These are phyloP conservation scores for Mycocentrospora acerina DNA, from an alignment of 2,329 filamentous ascomycete genomes.

Conservation along the genomic window DNA sequence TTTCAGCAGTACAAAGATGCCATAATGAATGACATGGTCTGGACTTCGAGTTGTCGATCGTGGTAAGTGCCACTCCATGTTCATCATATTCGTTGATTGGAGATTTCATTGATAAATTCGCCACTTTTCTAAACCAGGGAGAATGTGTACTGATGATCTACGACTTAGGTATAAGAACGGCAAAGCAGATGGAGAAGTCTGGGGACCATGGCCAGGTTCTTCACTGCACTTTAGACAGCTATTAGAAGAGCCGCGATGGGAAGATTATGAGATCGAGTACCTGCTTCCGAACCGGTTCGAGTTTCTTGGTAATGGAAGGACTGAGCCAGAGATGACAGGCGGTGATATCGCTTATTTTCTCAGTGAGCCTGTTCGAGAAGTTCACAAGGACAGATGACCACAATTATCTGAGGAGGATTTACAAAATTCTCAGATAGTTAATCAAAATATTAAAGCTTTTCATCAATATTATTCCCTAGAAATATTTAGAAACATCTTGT, in stretches of 20 bases:
- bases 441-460: too few species aligned
- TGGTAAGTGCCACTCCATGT: slow-evolving; percentile 15
- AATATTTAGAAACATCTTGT: too few species aligned
- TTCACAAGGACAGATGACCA: not conserved
- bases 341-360: not conserved
- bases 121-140: too few species aligned
- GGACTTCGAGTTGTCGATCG: slow-evolving; percentile 13
- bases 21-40: slow-evolving; percentile 26
- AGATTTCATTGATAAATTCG: not conserved
- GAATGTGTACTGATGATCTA: too few species aligned
- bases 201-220: slow-evolving; percentile 36
- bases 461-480: too few species aligned
- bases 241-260: slow-evolving; percentile 40
- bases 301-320: slow-evolving; percentile 5
- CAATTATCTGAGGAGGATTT: too few species aligned
- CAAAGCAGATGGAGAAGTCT: slow-evolving; percentile 3
- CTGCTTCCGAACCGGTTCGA: slow-evolving; percentile 1
- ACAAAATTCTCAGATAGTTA: too few species aligned
- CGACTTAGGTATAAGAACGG: slow-evolving; percentile 8
- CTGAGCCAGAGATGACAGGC: not conserved
- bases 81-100: not conserved
- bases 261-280: slow-evolving; percentile 48
- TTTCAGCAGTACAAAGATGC: slow-evolving; percentile 45
- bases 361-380: not conserved
- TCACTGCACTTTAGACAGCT: slow-evolving; percentile 44